Percentiles rank a stretch among this genome's conserved stretches.
phyloP scores from a whole-genome alignment of 2,329 filamentous ascomycete genomes.

The Venturia oleaginea region DNA sequence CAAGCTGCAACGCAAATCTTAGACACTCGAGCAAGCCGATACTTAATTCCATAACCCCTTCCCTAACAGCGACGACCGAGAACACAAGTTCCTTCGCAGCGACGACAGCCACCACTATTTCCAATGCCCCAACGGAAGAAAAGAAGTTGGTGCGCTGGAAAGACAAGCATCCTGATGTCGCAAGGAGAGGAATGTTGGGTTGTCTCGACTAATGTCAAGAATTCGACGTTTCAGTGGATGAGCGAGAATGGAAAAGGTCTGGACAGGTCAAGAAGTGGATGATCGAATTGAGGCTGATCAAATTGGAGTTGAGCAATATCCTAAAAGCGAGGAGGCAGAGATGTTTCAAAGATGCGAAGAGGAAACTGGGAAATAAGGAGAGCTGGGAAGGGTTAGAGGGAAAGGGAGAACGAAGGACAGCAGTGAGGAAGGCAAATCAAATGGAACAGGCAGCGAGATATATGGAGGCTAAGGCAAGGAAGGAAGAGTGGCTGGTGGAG shows the following conservation, averaged over 20 bases:
- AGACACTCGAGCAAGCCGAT: not conserved
- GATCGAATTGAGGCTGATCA: not conserved
- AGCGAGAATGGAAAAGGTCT: not conserved
- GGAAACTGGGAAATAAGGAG: not conserved
- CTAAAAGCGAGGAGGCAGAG: not conserved
- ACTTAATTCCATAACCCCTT: not conserved
- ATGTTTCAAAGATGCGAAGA: not conserved
- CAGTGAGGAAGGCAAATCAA: not conserved
- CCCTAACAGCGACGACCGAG: not conserved
- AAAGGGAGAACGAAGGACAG: not conserved
- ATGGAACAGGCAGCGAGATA: not conserved
- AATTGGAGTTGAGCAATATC: not conserved
- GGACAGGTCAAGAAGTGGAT: not conserved
- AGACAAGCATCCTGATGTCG: not conserved
- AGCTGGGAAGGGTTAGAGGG: not conserved
- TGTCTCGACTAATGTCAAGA: not conserved
- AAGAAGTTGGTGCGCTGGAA: not conserved
- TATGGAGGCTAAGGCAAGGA: not conserved
- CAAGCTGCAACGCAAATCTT: not conserved
- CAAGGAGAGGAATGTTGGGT: not conserved
- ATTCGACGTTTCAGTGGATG: not conserved
- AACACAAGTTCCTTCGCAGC: not conserved
- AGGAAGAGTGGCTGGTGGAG: not conserved
- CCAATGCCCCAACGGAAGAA: not conserved
- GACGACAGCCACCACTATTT: not conserved